phyloP scores from a whole-genome alignment of 176 grass and related monocot genomes.

The Cocos nucifera region DNA sequence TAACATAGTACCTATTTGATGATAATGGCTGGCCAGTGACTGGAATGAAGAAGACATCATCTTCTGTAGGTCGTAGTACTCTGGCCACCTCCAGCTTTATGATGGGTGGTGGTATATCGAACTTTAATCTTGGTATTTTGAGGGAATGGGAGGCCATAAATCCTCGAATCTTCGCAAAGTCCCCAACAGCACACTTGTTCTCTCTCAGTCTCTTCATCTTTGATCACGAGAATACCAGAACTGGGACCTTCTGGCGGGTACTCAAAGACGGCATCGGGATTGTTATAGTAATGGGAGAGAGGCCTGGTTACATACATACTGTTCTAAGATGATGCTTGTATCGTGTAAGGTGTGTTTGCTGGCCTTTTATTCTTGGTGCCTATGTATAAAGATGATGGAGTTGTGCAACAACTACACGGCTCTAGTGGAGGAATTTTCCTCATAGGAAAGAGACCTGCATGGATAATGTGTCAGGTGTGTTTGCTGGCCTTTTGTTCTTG shows the following conservation, averaged over 20 bases:
- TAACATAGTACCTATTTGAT: conserved; percentile 43
- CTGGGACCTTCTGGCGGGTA: conserved; percentile 6
- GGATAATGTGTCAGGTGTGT: too few relatives aligned
- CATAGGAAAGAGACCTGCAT: too few relatives aligned
- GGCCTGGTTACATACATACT: conserved; percentile 37
- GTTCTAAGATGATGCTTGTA: too few relatives aligned
- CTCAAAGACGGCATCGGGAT: neutral
- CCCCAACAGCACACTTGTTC: conserved; percentile 6
- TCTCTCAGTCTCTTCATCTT: conserved; percentile 3
- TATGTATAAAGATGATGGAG: too few relatives aligned
- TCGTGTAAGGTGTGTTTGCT: too few relatives aligned
- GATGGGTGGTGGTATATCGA: conserved; percentile 5
- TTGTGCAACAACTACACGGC: too few relatives aligned
- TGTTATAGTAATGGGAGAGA: conserved; percentile 12
- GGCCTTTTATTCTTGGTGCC: too few relatives aligned
- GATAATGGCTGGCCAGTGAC: conserved; percentile 12
- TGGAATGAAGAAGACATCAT: conserved; percentile 21
- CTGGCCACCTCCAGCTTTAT: neutral
- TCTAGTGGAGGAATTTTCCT: too few relatives aligned
- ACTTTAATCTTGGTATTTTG: conserved; percentile 19
- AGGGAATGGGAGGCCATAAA: conserved; percentile 35
- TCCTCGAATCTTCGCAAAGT: neutral
- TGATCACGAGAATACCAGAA: conserved; percentile 28
- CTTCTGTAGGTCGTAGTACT: neutral
- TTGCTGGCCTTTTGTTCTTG: too few relatives aligned